Base-by-base conservation (phyloP, 139 green algal genomes). In the Chlamydomonas sp. region DNA sequence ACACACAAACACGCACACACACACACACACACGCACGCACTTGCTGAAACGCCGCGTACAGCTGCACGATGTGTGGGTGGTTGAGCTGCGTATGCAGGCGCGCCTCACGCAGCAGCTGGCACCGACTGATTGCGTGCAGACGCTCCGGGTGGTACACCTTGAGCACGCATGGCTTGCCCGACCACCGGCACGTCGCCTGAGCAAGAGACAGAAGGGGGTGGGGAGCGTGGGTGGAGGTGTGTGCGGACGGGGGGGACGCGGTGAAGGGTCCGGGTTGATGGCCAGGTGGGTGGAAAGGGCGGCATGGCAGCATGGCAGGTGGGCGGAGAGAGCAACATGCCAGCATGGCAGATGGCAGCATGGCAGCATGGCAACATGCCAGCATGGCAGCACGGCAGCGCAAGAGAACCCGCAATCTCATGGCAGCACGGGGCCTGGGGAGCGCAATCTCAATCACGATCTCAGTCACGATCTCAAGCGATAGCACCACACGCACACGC, bases 91-190 rank as follows among this genome's bases (percentile, higher is more conserved):
- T 48, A 58, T 81, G 75, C 48, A 81, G 59, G 35, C 70, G 33
- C 6, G 70, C 57, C 75, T 81, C 75, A 0, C 75, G 58, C 3
- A 71, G 49, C 6, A 74, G 65, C 58, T 81, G 75, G 67, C 72
- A 62, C 59, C 58, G 58, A 47, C 58, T 70, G 58, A 75, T 75
- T 33, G 54, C 59, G 38, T 75, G 69, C 39, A 75, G 69, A 33
- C 48, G 39, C 29, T 66, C 38, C 4, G 69, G 69, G 35, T 75
- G 58, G 68, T 85, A 85, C 30, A 70, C 64, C 59, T 85, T 85
- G 34, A 85, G 74, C 54, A 77, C 80, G n/a, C n/a, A n/a, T n/a
- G n/a, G n/a, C n/a, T n/a, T n/a, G n/a, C n/a, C n/a, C n/a, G n/a
- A n/a, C n/a, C n/a, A n/a, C n/a, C n/a, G n/a, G n/a, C n/a, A n/a